A percentile compares a stretch with the other conserved stretches of the same genome.
These are phyloP conservation scores for Solanum stenotomum DNA, from an alignment of 257 asterid genomes.

Conservation along the genomic window DNA sequence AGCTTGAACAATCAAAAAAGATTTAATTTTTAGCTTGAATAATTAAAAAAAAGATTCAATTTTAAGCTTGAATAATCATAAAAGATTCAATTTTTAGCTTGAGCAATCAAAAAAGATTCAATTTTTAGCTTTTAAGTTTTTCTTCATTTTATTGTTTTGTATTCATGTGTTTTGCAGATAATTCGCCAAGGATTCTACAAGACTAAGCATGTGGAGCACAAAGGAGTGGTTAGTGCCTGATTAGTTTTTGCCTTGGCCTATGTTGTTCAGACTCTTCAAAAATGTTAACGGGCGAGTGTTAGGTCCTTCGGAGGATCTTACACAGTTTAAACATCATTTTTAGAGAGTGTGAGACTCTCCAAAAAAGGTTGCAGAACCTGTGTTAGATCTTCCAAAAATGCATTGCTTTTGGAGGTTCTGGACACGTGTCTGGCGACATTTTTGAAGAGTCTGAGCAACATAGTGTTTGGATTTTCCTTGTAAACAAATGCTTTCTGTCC, in stretches of 20 bases:
- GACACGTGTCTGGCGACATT: not conserved
- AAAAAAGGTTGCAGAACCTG: not conserved
- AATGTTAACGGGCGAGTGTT: not conserved
- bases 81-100: not conserved
- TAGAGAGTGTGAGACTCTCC: not conserved
- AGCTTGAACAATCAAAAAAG: not conserved
- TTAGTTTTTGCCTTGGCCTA: not conserved
- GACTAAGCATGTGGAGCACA: constrained; percentile 75
- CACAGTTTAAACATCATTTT: not conserved
- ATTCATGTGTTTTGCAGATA: constrained; percentile 30
- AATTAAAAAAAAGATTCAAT: not conserved
- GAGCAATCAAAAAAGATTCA: not conserved
- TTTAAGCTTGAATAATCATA: not conserved
- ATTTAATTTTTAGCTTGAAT: not conserved
- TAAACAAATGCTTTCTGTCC: not conserved
- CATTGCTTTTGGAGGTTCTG: not conserved
- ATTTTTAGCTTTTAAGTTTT: not conserved
- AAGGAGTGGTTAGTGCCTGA: constrained; percentile 46
- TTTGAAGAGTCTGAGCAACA: not conserved
- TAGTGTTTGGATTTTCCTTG: not conserved
- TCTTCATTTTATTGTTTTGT: not conserved
- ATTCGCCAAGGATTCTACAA: constrained; percentile 57
- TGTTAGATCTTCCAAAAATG: not conserved
- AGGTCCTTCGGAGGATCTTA: not conserved
- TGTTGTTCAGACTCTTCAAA: not conserved